These are phyloP conservation scores for Chaetomium tenue DNA, from an alignment of 495 filamentous ascomycete genomes.

Conservation along the genomic window DNA sequence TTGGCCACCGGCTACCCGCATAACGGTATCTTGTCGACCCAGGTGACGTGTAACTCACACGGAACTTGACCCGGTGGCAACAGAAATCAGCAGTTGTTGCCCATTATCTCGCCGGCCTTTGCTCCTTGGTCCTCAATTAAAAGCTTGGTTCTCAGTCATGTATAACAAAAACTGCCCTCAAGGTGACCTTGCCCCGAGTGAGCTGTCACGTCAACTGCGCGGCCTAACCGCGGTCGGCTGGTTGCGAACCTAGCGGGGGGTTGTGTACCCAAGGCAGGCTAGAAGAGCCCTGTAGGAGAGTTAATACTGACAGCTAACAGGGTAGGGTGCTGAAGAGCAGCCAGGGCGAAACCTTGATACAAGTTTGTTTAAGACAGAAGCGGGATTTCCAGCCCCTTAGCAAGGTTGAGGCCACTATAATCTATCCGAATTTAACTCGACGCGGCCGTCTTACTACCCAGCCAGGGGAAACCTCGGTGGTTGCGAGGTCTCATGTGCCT, in stretches of 20 bases:
- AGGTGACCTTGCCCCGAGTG: constrained; percentile 18
- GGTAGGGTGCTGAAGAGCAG: background rate
- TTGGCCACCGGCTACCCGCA: constrained; percentile 32
- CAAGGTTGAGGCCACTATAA: background rate
- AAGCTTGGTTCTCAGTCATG: constrained; percentile 18
- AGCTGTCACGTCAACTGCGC: constrained; percentile 16
- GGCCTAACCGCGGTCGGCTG: background rate
- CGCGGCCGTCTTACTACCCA: background rate
- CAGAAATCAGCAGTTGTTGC: background rate
- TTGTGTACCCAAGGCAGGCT: background rate
- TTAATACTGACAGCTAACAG: background rate
- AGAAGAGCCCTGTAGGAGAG: background rate
- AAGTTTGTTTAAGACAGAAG: background rate
- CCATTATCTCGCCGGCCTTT: background rate
- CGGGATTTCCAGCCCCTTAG: background rate
- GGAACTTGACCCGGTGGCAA: constrained; percentile 21
- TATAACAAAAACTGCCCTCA: constrained; percentile 1
- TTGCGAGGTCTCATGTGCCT: background rate
- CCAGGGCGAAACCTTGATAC: background rate
- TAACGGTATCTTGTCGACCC: constrained; percentile 22
- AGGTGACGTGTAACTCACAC: constrained; percentile 8
- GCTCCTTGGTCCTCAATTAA: constrained; percentile 18
- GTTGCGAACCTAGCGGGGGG: background rate
- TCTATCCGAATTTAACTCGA: background rate
- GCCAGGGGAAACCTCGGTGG: background rate